phyloP scores from a whole-genome alignment of 495 filamentous ascomycete species.

The Penicillium paxilli region DNA sequence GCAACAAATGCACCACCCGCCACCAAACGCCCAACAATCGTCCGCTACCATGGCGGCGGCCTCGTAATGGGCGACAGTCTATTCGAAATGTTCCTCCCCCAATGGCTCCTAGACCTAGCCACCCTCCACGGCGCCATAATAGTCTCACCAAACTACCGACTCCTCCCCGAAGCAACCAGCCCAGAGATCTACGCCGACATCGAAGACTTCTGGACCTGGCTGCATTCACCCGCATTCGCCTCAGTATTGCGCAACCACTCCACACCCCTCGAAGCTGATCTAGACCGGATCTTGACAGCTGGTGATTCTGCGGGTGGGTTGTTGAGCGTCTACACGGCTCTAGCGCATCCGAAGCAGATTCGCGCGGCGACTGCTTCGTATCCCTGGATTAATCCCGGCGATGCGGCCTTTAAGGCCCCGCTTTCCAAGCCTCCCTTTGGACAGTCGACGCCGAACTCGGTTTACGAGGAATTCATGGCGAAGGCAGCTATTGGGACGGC shows the following conservation, averaged over 20 bases:
- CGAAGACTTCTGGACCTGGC: conserved; percentile 52
- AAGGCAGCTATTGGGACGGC: conserved; percentile 9
- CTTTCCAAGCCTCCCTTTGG: conserved; percentile 5
- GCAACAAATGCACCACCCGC: conserved; percentile 6
- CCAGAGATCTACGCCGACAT: conserved; percentile 50
- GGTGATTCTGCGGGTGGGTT: conserved; percentile 40
- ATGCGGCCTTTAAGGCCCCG: conserved; percentile 3
- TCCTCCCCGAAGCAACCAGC: conserved; percentile 50
- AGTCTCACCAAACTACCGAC: conserved; percentile 50
- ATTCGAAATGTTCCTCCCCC: conserved; percentile 28
- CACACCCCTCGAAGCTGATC: conserved; percentile 24
- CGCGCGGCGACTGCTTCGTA: conserved; percentile 22
- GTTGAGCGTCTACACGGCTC: conserved; percentile 27
- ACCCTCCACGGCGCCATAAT: conserved; percentile 37
- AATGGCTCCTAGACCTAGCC: conserved; percentile 34
- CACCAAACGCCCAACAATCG: conserved; percentile 26
- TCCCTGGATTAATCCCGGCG: conserved; percentile 17
- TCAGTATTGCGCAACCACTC: conserved; percentile 16
- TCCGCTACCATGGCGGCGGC: conserved; percentile 36
- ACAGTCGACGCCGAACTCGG: conserved; percentile 4
- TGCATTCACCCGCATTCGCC: conserved; percentile 22
- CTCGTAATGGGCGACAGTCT: conserved; percentile 35
- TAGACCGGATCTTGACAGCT: conserved; percentile 23
- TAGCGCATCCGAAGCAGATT: conserved; percentile 25
- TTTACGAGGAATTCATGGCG: conserved; percentile 12